These are phyloP conservation scores for Metschnikowia colocasiae DNA, from an alignment of 805 yeast species.

Conservation along the genomic window DNA sequence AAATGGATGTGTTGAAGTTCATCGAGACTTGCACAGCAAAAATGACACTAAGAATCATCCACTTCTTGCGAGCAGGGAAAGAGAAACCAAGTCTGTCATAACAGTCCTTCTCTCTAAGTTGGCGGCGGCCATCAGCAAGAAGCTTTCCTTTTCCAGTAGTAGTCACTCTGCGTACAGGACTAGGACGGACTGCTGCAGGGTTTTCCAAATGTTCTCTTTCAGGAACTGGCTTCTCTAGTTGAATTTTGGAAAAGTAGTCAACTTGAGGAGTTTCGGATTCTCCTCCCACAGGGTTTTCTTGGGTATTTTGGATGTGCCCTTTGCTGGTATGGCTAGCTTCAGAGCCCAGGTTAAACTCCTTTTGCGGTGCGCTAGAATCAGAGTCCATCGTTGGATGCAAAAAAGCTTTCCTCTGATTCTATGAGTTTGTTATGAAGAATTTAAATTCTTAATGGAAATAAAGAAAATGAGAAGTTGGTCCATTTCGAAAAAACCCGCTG, in stretches of 20 bases:
- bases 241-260: constrained; percentile 3
- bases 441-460: not conserved
- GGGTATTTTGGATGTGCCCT: not conserved
- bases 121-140: constrained; percentile 26
- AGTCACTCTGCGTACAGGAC: constrained; percentile 9
- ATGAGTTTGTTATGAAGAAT: not conserved
- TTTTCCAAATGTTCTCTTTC: constrained; percentile 3
- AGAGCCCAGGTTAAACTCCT: not conserved
- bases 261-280: not conserved
- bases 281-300: not conserved
- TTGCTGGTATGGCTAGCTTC: not conserved
- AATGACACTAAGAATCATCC: constrained; percentile 34
- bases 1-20: constrained; percentile 40
- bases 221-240: constrained; percentile 3
- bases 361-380: constrained; percentile 1
- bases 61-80: constrained; percentile 30
- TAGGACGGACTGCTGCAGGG: not conserved
- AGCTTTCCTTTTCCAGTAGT: constrained; percentile 18
- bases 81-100: constrained; percentile 33
- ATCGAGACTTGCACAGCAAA: constrained; percentile 38
- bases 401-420: too few relatives aligned
- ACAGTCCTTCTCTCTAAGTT: constrained; percentile 31
- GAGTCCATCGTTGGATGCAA: not conserved
- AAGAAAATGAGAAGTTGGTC: not conserved
- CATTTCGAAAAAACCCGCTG: not conserved